A percentile compares a stretch with the other conserved stretches of the same genome.
Conservation (phyloP, 1,284 basidiomycete species). For the Sutorius eximius region DNA sequence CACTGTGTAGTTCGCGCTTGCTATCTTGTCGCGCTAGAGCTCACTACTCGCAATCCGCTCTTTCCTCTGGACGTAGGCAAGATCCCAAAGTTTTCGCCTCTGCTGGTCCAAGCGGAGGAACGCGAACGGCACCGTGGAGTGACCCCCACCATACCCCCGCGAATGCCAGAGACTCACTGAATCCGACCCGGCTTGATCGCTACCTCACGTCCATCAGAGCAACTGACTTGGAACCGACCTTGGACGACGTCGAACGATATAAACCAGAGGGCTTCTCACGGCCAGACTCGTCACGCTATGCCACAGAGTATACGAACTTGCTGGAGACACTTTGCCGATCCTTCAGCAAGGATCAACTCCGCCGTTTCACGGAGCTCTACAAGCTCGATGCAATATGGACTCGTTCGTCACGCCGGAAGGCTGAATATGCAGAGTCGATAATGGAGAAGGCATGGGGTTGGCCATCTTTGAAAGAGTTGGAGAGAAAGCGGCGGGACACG, state of each 20-base stretch:
- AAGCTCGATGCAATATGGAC: slow-evolving; percentile 38
- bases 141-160: background rate
- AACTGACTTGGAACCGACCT: slow-evolving; percentile 44
- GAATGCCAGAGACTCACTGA: slow-evolving; percentile 30
- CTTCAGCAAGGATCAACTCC: slow-evolving; percentile 63
- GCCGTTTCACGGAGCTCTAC: slow-evolving; percentile 51
- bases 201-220: slow-evolving; percentile 54
- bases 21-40: slow-evolving; percentile 20
- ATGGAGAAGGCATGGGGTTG: slow-evolving; percentile 67
- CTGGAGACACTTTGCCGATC: slow-evolving; percentile 55
- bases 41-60: slow-evolving; percentile 32
- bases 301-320: slow-evolving; percentile 50
- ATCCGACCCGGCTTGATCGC: slow-evolving; percentile 48
- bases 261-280: slow-evolving; percentile 42
- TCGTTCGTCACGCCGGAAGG: slow-evolving; percentile 40
- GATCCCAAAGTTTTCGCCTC: slow-evolving; percentile 5
- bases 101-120: background rate
- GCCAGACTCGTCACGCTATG: slow-evolving; percentile 47
- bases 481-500: slow-evolving; percentile 49
- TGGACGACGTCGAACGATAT: slow-evolving; percentile 57
- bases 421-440: slow-evolving; percentile 53
- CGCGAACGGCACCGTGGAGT: slow-evolving; percentile 4
- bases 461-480: slow-evolving; percentile 57
- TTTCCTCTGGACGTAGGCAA: slow-evolving; percentile 16
- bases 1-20: slow-evolving; percentile 22